These are phyloP conservation scores for Suillus placidus DNA, from an alignment of 768 basidiomycete genomes.

Conservation along the genomic window DNA sequence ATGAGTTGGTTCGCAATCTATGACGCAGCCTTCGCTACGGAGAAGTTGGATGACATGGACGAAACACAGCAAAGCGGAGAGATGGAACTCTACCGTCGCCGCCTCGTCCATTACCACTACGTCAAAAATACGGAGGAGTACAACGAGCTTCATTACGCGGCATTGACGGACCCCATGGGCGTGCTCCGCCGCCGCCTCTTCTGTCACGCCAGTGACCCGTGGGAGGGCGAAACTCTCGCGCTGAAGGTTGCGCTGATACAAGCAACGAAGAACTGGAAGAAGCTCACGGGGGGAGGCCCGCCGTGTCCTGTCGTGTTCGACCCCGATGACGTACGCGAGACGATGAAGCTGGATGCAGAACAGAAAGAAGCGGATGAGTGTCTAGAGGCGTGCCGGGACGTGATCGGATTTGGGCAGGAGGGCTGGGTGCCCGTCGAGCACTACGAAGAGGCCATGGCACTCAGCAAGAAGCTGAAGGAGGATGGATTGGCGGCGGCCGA, in stretches of 20 bases:
- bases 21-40: constrained; percentile 45
- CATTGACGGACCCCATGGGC: constrained; percentile 40
- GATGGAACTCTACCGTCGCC: constrained; percentile 43
- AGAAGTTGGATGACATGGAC: constrained; percentile 43
- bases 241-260: constrained; percentile 51
- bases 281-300: constrained; percentile 38
- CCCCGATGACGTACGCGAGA: constrained; percentile 45
- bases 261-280: constrained; percentile 46
- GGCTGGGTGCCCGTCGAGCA: constrained; percentile 46
- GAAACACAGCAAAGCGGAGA: constrained; percentile 37
- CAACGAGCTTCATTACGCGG: constrained; percentile 47
- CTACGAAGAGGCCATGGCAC: constrained; percentile 43
- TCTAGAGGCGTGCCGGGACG: constrained; percentile 29
- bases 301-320: constrained; percentile 53
- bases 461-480: constrained; percentile 39
- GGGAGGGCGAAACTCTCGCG: constrained; percentile 53
- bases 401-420: constrained; percentile 41
- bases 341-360: constrained; percentile 39
- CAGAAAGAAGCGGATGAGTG: constrained; percentile 34
- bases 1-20: constrained; percentile 42
- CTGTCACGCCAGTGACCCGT: constrained; percentile 44
- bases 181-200: constrained; percentile 46
- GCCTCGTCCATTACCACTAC: constrained; percentile 56
- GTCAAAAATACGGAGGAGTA: constrained; percentile 43
- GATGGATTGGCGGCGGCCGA: constrained; percentile 29